phyloP scores from a whole-genome alignment of 768 basidiomycete genomes.

The Phlebiopsis gigantea region DNA sequence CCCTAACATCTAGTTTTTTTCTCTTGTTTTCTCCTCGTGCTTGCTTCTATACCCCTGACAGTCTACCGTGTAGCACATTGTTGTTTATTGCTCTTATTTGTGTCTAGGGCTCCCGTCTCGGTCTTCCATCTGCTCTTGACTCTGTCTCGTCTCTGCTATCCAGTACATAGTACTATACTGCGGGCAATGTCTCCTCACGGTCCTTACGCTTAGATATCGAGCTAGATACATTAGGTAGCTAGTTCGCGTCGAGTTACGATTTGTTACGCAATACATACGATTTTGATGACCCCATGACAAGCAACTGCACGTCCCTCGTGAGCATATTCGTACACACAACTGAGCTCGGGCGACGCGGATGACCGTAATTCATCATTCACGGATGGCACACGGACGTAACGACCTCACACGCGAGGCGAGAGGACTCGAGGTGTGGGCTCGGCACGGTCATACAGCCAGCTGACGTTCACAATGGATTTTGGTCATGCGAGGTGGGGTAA shows the following conservation, averaged over 20 bases:
- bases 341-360: background rate
- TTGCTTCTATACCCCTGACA: background rate
- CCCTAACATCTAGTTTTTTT: conserved; percentile 2
- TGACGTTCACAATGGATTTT: too few relatives aligned
- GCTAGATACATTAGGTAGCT: conserved; percentile 14
- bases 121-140: background rate
- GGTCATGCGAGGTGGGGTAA: background rate
- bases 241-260: conserved; percentile 13
- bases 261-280: conserved; percentile 14
- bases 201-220: conserved; percentile 14
- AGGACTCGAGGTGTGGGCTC: background rate
- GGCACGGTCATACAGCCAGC: too few relatives aligned
- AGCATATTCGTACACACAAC: background rate
- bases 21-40: background rate
- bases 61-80: conserved; percentile 10
- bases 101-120: background rate
- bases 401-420: background rate
- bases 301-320: background rate
- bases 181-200: background rate
- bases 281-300: conserved; percentile 10
- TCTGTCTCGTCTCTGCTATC: background rate
- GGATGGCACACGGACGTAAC: background rate
- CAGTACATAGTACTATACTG: background rate
- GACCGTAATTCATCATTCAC: background rate
- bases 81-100: conserved; percentile 11